These are phyloP conservation scores for Taphrina deformans DNA, from an alignment of 1,139 yeast species.

Conservation along the genomic window DNA sequence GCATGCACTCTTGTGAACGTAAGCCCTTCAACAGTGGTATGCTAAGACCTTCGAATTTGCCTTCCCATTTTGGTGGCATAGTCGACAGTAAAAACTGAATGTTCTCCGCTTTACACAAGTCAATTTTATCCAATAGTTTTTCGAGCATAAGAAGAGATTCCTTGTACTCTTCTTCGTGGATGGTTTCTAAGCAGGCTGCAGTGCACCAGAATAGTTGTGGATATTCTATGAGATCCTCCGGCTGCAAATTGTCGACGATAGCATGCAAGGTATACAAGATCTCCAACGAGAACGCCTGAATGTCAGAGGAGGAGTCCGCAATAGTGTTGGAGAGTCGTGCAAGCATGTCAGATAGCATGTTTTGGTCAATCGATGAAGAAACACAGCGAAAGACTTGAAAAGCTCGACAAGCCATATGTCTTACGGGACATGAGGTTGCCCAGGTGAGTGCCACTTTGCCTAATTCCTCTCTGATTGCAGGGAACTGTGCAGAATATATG, in stretches of 20 bases:
- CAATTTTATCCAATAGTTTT: constrained; percentile 82
- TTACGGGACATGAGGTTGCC: constrained; percentile 97
- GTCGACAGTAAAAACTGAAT: constrained; percentile 78
- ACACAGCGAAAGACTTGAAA: constrained; percentile 88
- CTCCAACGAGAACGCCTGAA: constrained; percentile 97
- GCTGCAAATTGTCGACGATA: constrained; percentile 76
- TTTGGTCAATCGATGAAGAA: constrained; percentile 73
- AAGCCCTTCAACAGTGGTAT: constrained; percentile 76
- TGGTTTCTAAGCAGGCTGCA: constrained; percentile 85
- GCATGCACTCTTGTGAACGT: constrained; percentile 77
- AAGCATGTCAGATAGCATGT: constrained; percentile 90
- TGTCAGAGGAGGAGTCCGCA: constrained; percentile 81
- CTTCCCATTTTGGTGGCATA: constrained; percentile 96
- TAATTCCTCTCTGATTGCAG: constrained; percentile 75
- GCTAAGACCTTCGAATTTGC: constrained; percentile 85
- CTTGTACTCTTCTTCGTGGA: constrained; percentile 89
- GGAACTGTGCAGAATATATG: constrained; percentile 52
- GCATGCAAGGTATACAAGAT: constrained; percentile 94
- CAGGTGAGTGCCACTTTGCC: constrained; percentile 77
- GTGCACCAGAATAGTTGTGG: constrained; percentile 97
- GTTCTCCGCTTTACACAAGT: constrained; percentile 79
- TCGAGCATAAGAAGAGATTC: constrained; percentile 81
- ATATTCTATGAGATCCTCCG: constrained; percentile 75
- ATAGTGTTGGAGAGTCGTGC: constrained; percentile 90
- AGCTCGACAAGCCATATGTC: constrained; percentile 95